A percentile compares a stretch with the other conserved stretches of the same genome.
Conservation (phyloP, 805 yeast species). For the Brettanomyces naardenensis region DNA sequence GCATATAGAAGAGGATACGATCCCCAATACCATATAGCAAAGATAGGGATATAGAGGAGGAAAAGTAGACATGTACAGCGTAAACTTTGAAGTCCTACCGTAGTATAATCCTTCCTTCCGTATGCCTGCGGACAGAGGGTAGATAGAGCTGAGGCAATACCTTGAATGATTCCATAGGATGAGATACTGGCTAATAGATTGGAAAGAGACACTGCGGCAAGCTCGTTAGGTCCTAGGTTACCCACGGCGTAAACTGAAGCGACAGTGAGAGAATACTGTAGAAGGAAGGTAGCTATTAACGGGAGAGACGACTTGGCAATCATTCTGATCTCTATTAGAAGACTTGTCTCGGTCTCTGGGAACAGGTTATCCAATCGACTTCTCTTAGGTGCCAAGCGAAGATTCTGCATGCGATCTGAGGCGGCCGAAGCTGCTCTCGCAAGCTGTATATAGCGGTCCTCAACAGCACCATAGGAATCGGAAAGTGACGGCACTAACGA, state of each 20-base stretch:
- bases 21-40: conserved; percentile 34
- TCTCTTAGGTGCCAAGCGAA: conserved; percentile 14
- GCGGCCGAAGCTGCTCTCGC: conserved; percentile 20
- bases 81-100: conserved; percentile 44
- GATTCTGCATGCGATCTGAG: conserved; percentile 8
- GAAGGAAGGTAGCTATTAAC: conserved; percentile 42
- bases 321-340: conserved; percentile 30
- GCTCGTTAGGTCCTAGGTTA: conserved; percentile 48
- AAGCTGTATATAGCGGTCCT: conserved; percentile 10
- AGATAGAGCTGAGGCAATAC: conserved; percentile 49
- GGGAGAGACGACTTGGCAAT: conserved; percentile 39
- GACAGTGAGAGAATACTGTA: conserved; percentile 46
- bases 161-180: conserved; percentile 48
- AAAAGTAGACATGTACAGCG: conserved; percentile 41
- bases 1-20: conserved; percentile 23
- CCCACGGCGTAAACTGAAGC: conserved; percentile 51
- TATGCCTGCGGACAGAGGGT: conserved; percentile 56
- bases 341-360: conserved; percentile 34
- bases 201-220: conserved; percentile 53
- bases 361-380: conserved; percentile 16
- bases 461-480: background rate
- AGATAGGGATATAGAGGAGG: conserved; percentile 30
- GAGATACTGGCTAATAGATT: conserved; percentile 50
- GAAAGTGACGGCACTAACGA: no score
- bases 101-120: conserved; percentile 42